A percentile compares a stretch with the other conserved stretches of the same genome.
Evolutionary conservation across 208 protist species (phyloP).

Genomic region (Trichomonas gallinae): DNA sequence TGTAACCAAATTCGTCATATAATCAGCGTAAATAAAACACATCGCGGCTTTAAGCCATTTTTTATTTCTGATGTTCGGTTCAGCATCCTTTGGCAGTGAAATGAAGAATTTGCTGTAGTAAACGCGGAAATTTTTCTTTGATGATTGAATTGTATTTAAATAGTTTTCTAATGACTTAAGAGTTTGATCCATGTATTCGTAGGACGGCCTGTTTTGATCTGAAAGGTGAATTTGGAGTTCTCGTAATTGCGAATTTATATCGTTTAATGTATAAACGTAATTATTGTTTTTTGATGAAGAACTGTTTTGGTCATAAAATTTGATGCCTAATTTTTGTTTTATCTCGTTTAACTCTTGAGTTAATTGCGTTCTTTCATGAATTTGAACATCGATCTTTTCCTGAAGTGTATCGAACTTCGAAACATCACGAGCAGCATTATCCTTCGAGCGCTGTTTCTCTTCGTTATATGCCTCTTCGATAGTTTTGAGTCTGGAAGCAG

Average conservation of each 20-base stretch:
- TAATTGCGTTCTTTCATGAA: not conserved
- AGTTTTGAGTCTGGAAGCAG: not conserved
- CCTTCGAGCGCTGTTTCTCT: not conserved
- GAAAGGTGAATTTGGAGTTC: not conserved
- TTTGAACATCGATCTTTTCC: conserved; percentile 16
- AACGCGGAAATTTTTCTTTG: not conserved
- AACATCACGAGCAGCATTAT: not conserved
- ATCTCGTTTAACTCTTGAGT: not conserved
- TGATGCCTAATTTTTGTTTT: not conserved
- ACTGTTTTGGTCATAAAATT: not conserved
- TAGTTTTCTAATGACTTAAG: not conserved
- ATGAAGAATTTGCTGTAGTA: not conserved
- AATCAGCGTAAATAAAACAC: not conserved
- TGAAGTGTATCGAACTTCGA: not conserved
- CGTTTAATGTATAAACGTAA: not conserved
- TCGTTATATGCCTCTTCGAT: not conserved
- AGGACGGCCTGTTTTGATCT: not conserved
- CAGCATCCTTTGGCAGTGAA: not conserved
- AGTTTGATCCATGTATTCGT: not conserved
- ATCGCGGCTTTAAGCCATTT: not conserved
- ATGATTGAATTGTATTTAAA: not conserved
- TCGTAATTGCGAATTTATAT: not conserved
- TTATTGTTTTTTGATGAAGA: too few species aligned
- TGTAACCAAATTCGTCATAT: not conserved
- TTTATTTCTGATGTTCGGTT: not conserved